A percentile compares a stretch with the other conserved stretches of the same genome.
Conservation (phyloP, 179 eudicot species). For the Silene vulgaris region DNA sequence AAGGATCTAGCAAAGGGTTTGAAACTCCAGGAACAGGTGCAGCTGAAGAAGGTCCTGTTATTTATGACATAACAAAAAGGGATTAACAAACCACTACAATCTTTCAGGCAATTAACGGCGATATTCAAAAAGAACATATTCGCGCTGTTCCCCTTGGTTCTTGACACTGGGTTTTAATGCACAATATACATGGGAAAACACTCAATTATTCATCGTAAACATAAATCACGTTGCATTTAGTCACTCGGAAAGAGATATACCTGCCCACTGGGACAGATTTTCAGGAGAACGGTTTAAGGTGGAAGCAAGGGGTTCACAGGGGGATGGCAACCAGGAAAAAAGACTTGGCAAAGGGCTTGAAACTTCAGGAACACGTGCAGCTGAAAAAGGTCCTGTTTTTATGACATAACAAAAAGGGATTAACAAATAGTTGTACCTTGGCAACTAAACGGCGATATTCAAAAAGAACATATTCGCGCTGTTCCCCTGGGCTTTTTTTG, state of each 20-base stretch:
- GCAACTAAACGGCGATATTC: no score
- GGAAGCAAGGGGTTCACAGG: background rate
- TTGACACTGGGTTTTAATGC: no score
- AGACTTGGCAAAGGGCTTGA: background rate
- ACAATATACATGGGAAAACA: no score
- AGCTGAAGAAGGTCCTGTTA: background rate
- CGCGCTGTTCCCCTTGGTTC: no score
- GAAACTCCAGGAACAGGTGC: background rate
- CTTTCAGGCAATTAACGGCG: no score
- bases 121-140: no score
- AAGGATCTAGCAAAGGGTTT: background rate
- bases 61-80: slow-evolving; percentile 1
- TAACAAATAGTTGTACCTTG: no score
- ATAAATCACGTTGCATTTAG: background rate
- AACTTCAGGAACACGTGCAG: no score
- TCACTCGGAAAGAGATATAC: slow-evolving; percentile 1
- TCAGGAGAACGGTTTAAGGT: background rate
- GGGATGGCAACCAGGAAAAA: background rate
- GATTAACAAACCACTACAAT: no score
- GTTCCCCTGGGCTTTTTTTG: no score
- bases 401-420: background rate
- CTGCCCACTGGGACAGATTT: background rate
- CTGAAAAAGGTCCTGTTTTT: background rate
- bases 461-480: no score
- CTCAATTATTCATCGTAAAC: background rate